These are phyloP conservation scores for Tylopilus felleus DNA, from an alignment of 768 basidiomycete species.

Conservation along the genomic window DNA sequence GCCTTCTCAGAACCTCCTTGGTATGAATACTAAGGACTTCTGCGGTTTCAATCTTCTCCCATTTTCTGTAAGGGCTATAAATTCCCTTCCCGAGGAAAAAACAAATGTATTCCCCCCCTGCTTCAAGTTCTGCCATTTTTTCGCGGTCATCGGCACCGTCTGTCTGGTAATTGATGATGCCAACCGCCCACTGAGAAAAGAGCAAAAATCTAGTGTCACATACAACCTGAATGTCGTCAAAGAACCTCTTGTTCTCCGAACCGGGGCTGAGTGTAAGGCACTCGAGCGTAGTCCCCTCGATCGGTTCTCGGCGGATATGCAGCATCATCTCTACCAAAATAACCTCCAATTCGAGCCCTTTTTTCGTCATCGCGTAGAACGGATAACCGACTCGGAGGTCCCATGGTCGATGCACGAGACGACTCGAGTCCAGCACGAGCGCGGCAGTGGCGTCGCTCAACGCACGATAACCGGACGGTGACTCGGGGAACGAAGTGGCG, in stretches of 20 bases:
- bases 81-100: slow-evolving; percentile 23
- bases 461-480: slow-evolving; percentile 18
- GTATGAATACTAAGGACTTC: slow-evolving; percentile 19
- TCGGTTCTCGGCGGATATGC: slow-evolving; percentile 11
- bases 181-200: slow-evolving; percentile 24
- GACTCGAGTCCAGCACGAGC: not conserved
- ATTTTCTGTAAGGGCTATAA: slow-evolving; percentile 17
- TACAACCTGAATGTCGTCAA: slow-evolving; percentile 11
- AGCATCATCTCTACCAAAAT: slow-evolving; percentile 25
- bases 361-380: slow-evolving; percentile 24
- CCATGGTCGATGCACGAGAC: slow-evolving; percentile 5
- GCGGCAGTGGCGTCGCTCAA: not conserved
- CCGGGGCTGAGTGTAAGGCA: slow-evolving; percentile 14
- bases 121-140: slow-evolving; percentile 12
- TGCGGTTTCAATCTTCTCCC: slow-evolving; percentile 20
- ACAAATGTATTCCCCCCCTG: slow-evolving; percentile 16
- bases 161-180: slow-evolving; percentile 23
- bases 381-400: slow-evolving; percentile 15
- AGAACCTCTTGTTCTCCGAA: slow-evolving; percentile 11
- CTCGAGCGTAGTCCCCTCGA: slow-evolving; percentile 10
- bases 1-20: slow-evolving; percentile 13
- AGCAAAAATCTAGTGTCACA: slow-evolving; percentile 20
- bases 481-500: slow-evolving; percentile 17
- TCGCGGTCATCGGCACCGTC: slow-evolving; percentile 14
- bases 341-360: slow-evolving; percentile 18